These are phyloP conservation scores for Stagonosporopsis vannaccii DNA, from an alignment of 2,329 filamentous ascomycete genomes.

Conservation along the genomic window DNA sequence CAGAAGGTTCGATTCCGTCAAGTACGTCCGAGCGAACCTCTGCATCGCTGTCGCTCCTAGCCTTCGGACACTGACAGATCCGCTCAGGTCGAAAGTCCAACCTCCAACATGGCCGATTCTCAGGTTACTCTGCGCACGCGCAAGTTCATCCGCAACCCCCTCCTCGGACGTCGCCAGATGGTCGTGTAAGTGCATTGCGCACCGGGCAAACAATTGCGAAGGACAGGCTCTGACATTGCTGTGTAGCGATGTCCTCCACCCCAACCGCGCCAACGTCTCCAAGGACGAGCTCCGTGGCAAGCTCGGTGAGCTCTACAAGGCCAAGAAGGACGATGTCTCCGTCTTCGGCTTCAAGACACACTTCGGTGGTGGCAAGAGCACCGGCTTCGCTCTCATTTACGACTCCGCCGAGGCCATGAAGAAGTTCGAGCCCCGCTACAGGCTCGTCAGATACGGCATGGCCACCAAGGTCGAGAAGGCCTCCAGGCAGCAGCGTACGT, in stretches of 20 bases:
- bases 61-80: slow-evolving; percentile 26
- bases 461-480: slow-evolving; percentile 96
- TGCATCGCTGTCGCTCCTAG: slow-evolving; percentile 12
- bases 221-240: slow-evolving; percentile 40
- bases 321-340: slow-evolving; percentile 94
- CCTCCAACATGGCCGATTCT: slow-evolving; percentile 80
- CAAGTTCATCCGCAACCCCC: slow-evolving; percentile 99
- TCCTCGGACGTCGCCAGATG: slow-evolving; percentile 99
- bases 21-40: slow-evolving; percentile 36
- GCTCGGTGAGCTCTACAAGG: slow-evolving; percentile 96
- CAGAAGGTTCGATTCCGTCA: slow-evolving; percentile 46
- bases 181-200: slow-evolving; percentile 75
- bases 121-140: slow-evolving; percentile 77
- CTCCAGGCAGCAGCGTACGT: slow-evolving; percentile 98
- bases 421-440: slow-evolving; percentile 99
- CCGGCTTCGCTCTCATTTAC: slow-evolving; percentile 98
- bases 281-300: slow-evolving; percentile 98
- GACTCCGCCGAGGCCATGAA: slow-evolving; percentile 98
- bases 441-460: slow-evolving; percentile 90
- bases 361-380: slow-evolving; percentile 99
- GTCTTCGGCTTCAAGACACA: slow-evolving; percentile 99
- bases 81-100: slow-evolving; percentile 42
- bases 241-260: slow-evolving; percentile 97
- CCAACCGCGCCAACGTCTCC: slow-evolving; percentile 96
- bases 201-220: slow-evolving; percentile 22